phyloP scores from a whole-genome alignment of 1,284 basidiomycete genomes.

The Porodaedalea pini region DNA sequence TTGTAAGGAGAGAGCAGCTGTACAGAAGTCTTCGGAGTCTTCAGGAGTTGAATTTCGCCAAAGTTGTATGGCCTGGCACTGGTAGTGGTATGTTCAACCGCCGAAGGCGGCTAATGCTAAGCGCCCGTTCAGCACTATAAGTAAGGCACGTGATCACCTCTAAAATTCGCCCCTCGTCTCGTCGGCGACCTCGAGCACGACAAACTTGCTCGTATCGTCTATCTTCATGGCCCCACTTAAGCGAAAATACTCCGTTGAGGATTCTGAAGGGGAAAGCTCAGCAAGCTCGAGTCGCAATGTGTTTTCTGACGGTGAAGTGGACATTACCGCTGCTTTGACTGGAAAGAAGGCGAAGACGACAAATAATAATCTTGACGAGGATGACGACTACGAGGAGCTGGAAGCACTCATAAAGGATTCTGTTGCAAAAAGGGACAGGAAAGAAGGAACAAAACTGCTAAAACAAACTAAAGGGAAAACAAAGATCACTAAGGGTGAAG shows the following conservation, averaged over 20 bases:
- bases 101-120: too few relatives aligned
- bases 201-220: too few relatives aligned
- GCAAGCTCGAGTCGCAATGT: background rate
- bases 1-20: too few relatives aligned
- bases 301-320: slow-evolving; percentile 36
- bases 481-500: slow-evolving; percentile 64
- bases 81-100: too few relatives aligned
- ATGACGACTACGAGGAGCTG: slow-evolving; percentile 51
- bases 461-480: slow-evolving; percentile 69
- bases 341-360: slow-evolving; percentile 32
- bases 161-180: too few relatives aligned
- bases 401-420: slow-evolving; percentile 59
- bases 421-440: slow-evolving; percentile 63
- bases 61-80: too few relatives aligned
- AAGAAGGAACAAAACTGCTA: slow-evolving; percentile 63
- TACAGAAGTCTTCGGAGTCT: too few relatives aligned
- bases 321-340: slow-evolving; percentile 44
- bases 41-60: too few relatives aligned
- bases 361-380: slow-evolving; percentile 24
- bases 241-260: slow-evolving; percentile 16
- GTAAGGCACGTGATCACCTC: too few relatives aligned
- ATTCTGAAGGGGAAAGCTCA: slow-evolving; percentile 14
- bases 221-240: slow-evolving; percentile 12
- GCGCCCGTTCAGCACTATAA: too few relatives aligned
- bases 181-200: too few relatives aligned